phyloP scores from a whole-genome alignment of 441 rosid species.

The Euphorbia celastroides region DNA sequence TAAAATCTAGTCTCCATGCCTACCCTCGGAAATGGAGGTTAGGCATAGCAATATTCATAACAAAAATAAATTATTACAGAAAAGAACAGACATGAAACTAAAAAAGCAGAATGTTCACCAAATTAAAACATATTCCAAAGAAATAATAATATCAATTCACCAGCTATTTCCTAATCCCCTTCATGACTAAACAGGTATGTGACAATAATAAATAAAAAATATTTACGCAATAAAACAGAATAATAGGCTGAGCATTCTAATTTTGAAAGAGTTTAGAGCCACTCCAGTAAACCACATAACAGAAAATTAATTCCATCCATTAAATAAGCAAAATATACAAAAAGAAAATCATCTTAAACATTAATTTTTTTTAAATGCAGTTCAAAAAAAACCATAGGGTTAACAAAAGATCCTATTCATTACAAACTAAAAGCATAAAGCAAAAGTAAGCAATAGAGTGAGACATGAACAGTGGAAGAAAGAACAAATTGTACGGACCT shows the following conservation, averaged over 20 bases:
- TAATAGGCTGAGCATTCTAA: neutral
- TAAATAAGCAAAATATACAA: neutral
- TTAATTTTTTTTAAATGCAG: neutral
- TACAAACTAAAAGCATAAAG: neutral
- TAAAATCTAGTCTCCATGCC: no score
- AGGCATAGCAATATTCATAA: neutral
- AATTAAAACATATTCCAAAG: neutral
- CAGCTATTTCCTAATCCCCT: neutral
- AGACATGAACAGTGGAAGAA: neutral
- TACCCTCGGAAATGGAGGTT: neutral
- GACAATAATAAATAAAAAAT: neutral
- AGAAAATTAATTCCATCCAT: neutral
- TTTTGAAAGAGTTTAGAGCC: neutral
- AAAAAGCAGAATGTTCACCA: neutral
- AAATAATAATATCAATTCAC: neutral
- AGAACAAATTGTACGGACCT: neutral
- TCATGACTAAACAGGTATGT: neutral
- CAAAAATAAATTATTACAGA: no score
- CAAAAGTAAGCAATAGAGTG: neutral
- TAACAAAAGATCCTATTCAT: neutral
- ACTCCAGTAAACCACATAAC: neutral
- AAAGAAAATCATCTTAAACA: no score
- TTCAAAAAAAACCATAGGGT: neutral
- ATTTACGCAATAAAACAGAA: neutral
- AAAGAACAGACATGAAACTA: neutral